phyloP scores from a whole-genome alignment of 2,329 filamentous ascomycete species.

The Diatrype stigma region DNA sequence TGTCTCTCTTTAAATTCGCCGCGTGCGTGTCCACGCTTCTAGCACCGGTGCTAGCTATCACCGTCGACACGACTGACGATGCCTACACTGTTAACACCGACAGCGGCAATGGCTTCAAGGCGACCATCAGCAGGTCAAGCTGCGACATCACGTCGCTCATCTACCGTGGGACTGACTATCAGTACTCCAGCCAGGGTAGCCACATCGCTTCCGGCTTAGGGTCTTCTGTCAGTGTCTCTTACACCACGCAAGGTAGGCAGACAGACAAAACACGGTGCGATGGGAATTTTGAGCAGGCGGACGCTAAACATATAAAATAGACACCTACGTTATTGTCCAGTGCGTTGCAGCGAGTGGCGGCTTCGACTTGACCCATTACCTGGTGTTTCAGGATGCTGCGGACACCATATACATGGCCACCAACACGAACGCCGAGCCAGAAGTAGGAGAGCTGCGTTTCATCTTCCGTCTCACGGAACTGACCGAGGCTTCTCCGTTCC shows the following conservation, averaged over 20 bases:
- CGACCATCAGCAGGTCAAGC: slow-evolving; percentile 28
- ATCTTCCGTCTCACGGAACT: slow-evolving; percentile 36
- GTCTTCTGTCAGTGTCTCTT: slow-evolving; percentile 40
- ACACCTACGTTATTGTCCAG: slow-evolving; percentile 50
- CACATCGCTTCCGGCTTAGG: slow-evolving; percentile 53
- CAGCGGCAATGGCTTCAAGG: slow-evolving; percentile 23
- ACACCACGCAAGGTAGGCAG: slow-evolving; percentile 23
- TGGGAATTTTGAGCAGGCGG: too few species aligned
- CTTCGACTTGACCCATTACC: slow-evolving; percentile 47
- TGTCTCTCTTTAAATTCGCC: slow-evolving; percentile 10
- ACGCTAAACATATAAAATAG: too few species aligned
- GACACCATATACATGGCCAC: slow-evolving; percentile 49
- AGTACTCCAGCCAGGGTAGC: slow-evolving; percentile 41
- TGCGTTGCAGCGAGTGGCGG: slow-evolving; percentile 43
- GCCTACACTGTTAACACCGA: slow-evolving; percentile 24
- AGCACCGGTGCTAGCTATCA: slow-evolving; percentile 19
- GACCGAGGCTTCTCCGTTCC: slow-evolving; percentile 36
- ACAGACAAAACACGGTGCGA: too few species aligned
- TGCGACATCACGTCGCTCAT: slow-evolving; percentile 53
- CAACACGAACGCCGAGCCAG: slow-evolving; percentile 42
- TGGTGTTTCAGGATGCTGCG: slow-evolving; percentile 46
- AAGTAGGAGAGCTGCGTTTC: slow-evolving; percentile 48
- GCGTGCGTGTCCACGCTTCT: slow-evolving; percentile 18
- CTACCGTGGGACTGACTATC: slow-evolving; percentile 46
- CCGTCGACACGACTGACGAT: slow-evolving; percentile 15